Percentiles rank a stretch among this genome's conserved stretches.
phyloP scores from a whole-genome alignment of 2,329 filamentous ascomycete genomes.

The Phyllachora maydis region DNA sequence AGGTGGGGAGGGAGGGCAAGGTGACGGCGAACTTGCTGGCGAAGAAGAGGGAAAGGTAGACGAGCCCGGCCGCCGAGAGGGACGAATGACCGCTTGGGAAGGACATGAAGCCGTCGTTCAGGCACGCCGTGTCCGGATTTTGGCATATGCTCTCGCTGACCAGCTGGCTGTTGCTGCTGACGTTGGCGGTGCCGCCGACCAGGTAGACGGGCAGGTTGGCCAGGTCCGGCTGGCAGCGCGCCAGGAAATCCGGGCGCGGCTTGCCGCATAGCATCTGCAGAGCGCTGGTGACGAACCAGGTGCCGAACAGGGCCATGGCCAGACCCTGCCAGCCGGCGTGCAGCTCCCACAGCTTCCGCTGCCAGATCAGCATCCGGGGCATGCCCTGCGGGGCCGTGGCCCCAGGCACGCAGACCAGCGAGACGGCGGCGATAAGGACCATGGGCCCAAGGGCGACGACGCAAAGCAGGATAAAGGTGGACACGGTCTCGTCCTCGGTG shows the following conservation, averaged over 20 bases:
- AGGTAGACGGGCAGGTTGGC: conserved; percentile 34
- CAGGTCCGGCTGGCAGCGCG: conserved; percentile 59
- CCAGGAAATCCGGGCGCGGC: conserved; percentile 64
- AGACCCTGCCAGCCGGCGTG: conserved; percentile 74
- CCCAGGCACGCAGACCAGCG: conserved; percentile 52
- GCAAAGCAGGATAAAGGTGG: conserved; percentile 42
- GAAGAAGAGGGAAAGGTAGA: conserved; percentile 75
- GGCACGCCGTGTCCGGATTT: conserved; percentile 34
- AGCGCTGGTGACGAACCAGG: conserved; percentile 66
- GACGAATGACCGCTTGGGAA: conserved; percentile 55
- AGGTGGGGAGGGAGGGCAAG: conserved; percentile 43
- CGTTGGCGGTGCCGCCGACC: conserved; percentile 36
- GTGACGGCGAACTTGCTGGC: conserved; percentile 63
- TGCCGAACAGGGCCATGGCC: conserved; percentile 45
- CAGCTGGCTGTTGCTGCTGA: conserved; percentile 39
- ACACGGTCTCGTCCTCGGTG: conserved; percentile 50
- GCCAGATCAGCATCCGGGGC: conserved; percentile 47
- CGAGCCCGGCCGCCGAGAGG: conserved; percentile 33
- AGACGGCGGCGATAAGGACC: conserved; percentile 45
- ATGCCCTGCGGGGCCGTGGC: conserved; percentile 41
- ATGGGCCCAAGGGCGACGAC: conserved; percentile 43
- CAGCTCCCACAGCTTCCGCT: conserved; percentile 76
- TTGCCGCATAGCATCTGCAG: conserved; percentile 61
- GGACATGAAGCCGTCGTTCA: conserved; percentile 68
- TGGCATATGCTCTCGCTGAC: conserved; percentile 62